These are phyloP conservation scores for Peniophora sp. DNA, from an alignment of 1,284 basidiomycete genomes.

Conservation along the genomic window DNA sequence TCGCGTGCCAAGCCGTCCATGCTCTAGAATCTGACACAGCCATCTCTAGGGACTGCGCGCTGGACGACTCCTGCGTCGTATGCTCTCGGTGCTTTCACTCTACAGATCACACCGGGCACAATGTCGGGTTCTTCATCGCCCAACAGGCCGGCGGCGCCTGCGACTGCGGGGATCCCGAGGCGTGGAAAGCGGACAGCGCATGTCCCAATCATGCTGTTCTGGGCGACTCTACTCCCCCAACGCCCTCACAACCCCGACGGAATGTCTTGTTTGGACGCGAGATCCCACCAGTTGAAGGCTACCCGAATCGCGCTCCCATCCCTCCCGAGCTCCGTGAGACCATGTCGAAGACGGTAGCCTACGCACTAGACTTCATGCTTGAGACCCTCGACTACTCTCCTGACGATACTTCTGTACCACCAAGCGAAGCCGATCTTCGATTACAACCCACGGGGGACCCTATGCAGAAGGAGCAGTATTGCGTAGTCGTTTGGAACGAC, in stretches of 20 bases:
- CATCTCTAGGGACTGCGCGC: conserved; percentile 79
- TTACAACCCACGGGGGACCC: conserved; percentile 67
- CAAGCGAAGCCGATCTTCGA: conserved; percentile 62
- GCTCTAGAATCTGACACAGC: too few relatives aligned
- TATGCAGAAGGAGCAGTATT: conserved; percentile 73
- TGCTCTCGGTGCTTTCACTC: conserved; percentile 85
- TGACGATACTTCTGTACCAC: conserved; percentile 66
- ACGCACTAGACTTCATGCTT: conserved; percentile 79
- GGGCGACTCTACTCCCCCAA: conserved; percentile 19
- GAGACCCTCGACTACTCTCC: conserved; percentile 83
- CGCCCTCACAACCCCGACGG: conserved; percentile 25
- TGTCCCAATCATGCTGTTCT: conserved; percentile 59
- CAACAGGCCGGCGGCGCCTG: conserved; percentile 89
- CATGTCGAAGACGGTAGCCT: conserved; percentile 67
- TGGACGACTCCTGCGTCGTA: conserved; percentile 83
- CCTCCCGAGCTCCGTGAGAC: conserved; percentile 63
- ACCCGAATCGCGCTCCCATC: conserved; percentile 45
- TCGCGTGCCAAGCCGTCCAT: too few relatives aligned
- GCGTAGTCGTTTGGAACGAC: conserved; percentile 92
- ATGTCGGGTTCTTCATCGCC: conserved; percentile 85
- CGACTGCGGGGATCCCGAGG: conserved; percentile 87
- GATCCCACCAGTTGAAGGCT: conserved; percentile 49
- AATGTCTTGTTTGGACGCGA: conserved; percentile 33
- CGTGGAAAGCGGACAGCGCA: conserved; percentile 62
- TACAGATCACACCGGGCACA: conserved; percentile 78